Conservation (phyloP, 2,329 filamentous ascomycete species). For the Hypoxylon sp. region DNA sequence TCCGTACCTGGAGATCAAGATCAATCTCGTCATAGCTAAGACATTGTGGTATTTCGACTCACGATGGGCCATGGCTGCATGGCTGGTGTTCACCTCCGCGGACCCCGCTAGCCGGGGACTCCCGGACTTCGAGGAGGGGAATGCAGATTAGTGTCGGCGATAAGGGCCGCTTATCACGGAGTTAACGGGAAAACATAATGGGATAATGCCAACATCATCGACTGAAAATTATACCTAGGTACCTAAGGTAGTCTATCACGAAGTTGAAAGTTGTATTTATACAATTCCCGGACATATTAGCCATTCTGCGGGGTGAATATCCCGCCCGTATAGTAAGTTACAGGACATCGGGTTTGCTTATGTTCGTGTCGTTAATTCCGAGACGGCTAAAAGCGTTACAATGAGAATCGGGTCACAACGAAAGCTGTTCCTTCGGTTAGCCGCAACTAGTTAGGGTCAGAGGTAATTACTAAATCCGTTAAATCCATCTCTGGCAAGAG, state of each 20-base stretch:
- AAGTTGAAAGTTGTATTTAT: background rate
- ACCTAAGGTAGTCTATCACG: no score
- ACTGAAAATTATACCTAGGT: background rate
- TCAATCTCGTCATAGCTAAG: constrained; percentile 58
- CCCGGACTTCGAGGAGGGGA: background rate
- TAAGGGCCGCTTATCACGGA: background rate
- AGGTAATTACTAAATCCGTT: background rate
- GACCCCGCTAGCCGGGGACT: constrained; percentile 12
- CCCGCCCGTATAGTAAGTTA: background rate
- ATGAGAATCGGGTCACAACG: background rate
- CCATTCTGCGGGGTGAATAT: background rate
- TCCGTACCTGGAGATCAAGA: constrained; percentile 60
- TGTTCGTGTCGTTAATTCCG: background rate
- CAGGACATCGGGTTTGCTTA: background rate
- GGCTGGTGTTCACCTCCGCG: constrained; percentile 16
- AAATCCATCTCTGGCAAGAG: background rate
- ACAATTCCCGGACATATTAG: background rate
- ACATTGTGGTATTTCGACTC: constrained; percentile 49
- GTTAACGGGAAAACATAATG: background rate
- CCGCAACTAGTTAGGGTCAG: background rate
- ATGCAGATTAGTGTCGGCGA: background rate
- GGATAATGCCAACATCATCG: background rate
- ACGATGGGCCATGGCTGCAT: constrained; percentile 29
- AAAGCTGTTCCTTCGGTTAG: background rate
- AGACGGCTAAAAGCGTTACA: background rate